A percentile compares a stretch with the other conserved stretches of the same genome.
Evolutionary conservation across 257 asterid genomes (phyloP).

Genomic region (Forsythia suspensa): DNA sequence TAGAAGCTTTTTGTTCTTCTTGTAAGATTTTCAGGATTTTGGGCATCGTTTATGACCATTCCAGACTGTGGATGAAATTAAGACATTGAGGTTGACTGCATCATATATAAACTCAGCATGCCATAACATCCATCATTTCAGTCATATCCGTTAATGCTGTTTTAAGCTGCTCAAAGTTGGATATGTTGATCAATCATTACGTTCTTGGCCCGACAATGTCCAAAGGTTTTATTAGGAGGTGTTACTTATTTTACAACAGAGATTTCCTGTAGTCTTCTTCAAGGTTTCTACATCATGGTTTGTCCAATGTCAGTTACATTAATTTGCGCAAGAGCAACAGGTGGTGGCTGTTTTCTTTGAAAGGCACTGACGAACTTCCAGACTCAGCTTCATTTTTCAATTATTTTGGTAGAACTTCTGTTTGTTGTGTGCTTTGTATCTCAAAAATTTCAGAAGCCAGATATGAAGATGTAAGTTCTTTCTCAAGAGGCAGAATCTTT

Average conservation of each 20-base stretch:
- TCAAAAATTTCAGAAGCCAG: background rate
- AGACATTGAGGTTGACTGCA: conserved; percentile 11
- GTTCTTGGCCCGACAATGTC: conserved; percentile 4
- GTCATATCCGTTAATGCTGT: background rate
- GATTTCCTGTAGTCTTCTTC: background rate
- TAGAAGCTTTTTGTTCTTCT: conserved; percentile 23
- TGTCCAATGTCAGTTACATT: background rate
- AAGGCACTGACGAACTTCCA: background rate
- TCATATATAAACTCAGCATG: background rate
- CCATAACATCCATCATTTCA: conserved; percentile 4
- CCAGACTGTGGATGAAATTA: conserved; percentile 18
- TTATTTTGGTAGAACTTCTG: conserved; percentile 4
- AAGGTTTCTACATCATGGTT: background rate
- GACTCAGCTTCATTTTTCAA: background rate
- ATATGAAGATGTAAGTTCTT: background rate
- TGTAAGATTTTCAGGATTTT: conserved; percentile 10
- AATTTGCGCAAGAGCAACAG: background rate
- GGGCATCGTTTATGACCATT: background rate
- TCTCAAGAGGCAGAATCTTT: background rate
- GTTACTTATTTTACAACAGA: background rate
- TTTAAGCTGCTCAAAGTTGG: conserved; percentile 5
- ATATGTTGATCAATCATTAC: background rate
- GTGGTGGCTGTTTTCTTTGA: conserved; percentile 1
- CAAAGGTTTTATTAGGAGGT: conserved; percentile 5
- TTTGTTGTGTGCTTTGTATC: background rate